A percentile compares a stretch with the other conserved stretches of the same genome.
Conservation (phyloP, 306 rosid species). For the Cicer yamashitae region DNA sequence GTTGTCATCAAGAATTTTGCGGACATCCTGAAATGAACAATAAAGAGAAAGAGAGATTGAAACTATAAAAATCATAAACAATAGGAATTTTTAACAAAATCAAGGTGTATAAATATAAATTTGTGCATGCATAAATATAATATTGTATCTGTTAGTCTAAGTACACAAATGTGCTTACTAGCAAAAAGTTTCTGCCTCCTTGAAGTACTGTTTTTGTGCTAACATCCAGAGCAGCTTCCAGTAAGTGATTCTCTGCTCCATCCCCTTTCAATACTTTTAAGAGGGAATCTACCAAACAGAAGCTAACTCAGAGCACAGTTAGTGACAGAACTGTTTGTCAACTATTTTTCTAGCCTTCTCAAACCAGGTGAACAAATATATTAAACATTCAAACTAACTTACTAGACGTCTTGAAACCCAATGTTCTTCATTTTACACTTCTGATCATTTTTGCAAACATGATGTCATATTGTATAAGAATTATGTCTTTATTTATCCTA, state of each 20-base stretch:
- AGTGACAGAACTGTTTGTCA: neutral
- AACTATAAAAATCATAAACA: slow-evolving; percentile 26
- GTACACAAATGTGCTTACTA: slow-evolving; percentile 56
- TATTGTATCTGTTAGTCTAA: slow-evolving; percentile 12
- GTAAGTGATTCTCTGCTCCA: slow-evolving; percentile 55
- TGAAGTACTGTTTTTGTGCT: slow-evolving; percentile 71
- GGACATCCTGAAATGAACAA: slow-evolving; percentile 67
- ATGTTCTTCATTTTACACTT: slow-evolving; percentile 29
- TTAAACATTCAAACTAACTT: slow-evolving; percentile 5
- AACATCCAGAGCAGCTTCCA: slow-evolving; percentile 72
- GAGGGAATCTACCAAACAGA: slow-evolving; percentile 67
- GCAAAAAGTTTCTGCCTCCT: slow-evolving; percentile 71
- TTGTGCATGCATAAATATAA: neutral
- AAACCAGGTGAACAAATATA: slow-evolving; percentile 2
- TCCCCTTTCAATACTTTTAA: slow-evolving; percentile 64
- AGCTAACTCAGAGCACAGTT: slow-evolving; percentile 37
- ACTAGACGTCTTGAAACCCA: neutral
- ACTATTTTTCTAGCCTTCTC: neutral
- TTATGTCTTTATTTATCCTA: slow-evolving; percentile 12
- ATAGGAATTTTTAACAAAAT: neutral
- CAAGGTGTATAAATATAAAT: neutral
- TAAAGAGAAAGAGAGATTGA: slow-evolving; percentile 4
- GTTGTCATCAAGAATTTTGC: slow-evolving; percentile 72
- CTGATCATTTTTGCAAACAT: neutral
- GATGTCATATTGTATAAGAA: slow-evolving; percentile 12